These are phyloP conservation scores for Brassica rapa DNA, from an alignment of 345 rosid genomes.

Conservation along the genomic window DNA sequence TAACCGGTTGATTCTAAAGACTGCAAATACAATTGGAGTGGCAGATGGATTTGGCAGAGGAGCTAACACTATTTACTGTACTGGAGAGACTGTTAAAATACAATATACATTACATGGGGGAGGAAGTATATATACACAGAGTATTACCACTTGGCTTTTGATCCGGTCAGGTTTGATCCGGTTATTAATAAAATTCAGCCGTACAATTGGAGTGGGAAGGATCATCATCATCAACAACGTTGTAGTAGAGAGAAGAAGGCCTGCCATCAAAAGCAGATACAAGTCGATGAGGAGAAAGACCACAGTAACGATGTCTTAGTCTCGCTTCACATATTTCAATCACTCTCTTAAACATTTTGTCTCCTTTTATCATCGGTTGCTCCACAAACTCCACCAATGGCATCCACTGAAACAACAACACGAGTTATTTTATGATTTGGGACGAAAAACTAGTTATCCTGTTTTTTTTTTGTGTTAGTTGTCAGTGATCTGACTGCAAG, in stretches of 20 bases:
- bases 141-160: background rate
- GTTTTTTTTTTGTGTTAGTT: background rate
- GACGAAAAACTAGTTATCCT: background rate
- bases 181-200: constrained; percentile 10
- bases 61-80: constrained; percentile 1
- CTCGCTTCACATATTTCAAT: constrained; percentile 78
- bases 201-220: constrained; percentile 32
- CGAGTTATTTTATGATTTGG: background rate
- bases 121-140: background rate
- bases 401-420: constrained; percentile 73
- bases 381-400: constrained; percentile 74
- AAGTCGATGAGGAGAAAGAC: constrained; percentile 66
- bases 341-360: constrained; percentile 85
- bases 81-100: background rate
- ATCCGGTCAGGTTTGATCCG: constrained; percentile 7
- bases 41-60: background rate
- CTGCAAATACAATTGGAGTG: background rate
- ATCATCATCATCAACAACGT: constrained; percentile 52
- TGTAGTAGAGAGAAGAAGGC: constrained; percentile 73
- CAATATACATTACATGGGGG: background rate
- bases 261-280: constrained; percentile 80
- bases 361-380: constrained; percentile 76
- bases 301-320: constrained; percentile 68
- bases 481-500: background rate
- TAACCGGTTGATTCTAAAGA: background rate